Evolutionary conservation across 768 basidiomycete species (phyloP), one percentile per base, ranked within the genome.

Genomic region (Obba rivulosa): DNA sequence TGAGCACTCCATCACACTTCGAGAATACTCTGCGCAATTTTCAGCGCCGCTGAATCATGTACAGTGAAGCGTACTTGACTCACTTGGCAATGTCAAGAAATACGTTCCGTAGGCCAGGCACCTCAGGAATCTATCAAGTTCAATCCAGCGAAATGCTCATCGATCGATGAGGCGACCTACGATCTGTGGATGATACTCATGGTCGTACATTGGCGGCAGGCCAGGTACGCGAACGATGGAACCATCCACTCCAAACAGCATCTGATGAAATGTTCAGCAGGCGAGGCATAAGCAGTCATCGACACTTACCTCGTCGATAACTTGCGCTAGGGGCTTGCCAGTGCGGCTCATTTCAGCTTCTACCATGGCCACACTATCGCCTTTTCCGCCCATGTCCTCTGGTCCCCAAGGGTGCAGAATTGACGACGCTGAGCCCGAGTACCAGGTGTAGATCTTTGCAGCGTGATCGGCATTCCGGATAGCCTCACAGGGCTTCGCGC

Each of bases 181-280:
- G n/a, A n/a, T n/a, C 36, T 60, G 61, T 5, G 58, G 57, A 22
- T 41, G 24, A 17, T 48, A 36, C 42, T 62, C 60, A 31, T 58
- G 52, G 35, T 56, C 52, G 18, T 59, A 57, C 48, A 62, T 56
- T 9, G 54, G 48, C 21, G 61, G 58, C 24, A 62, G 20, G 2
- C 57, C 61, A 1, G 59, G 57, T 8, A 46, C 25, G 8, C 41
- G 34, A 3, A 57, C 28, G 18, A 62, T 16, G 1, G 46, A 41
- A n/a, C 51, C 59, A 3, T 42, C 34, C 3, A 22, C 16, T 0
- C 17, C 13, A 13, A 43, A 52, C 3, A 28, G 7, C 7, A 31
- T 7, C 28, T 31, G 28, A n/a, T 31, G 7, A 13, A 31, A 31
- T 31, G 28, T 7, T 31, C 7, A 31, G 28, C 5, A 31, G 28